Evolutionary conservation across 208 protist genomes (phyloP).

Genomic region (Acanthamoeba royreba): DNA sequence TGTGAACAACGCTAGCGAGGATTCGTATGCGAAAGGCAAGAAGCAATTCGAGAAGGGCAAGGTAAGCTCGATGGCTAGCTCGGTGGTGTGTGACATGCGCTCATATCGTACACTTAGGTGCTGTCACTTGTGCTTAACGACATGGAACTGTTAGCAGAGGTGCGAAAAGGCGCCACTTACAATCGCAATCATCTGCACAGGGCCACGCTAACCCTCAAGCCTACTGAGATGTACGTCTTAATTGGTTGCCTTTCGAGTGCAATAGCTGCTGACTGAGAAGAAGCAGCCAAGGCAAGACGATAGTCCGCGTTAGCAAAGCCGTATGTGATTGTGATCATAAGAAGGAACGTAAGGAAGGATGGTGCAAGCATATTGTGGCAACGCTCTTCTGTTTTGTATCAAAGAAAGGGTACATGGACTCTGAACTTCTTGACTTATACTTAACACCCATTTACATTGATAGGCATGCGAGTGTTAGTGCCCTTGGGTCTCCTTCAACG

Average conservation of each 20-base stretch:
- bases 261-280: not conserved
- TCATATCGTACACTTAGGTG: not conserved
- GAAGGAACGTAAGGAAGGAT: not conserved
- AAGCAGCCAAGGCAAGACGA: not conserved
- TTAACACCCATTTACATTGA: not conserved
- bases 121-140: not conserved
- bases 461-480: not conserved
- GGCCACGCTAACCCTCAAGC: not conserved
- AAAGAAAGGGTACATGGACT: not conserved
- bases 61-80: not conserved
- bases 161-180: not conserved
- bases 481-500: not conserved
- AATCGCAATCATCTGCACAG: not conserved
- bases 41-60: not conserved
- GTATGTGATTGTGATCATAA: not conserved
- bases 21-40: not conserved
- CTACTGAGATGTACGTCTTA: not conserved
- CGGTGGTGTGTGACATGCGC: not conserved
- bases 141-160: not conserved
- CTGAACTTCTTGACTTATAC: not conserved
- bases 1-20: not conserved
- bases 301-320: not conserved
- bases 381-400: not conserved
- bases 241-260: too few relatives aligned
- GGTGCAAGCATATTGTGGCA: slow-evolving; percentile 12